Evolutionary conservation across 371 early-diverging fungal genomes (phyloP), one percentile per base, ranked within the genome.

Genomic region (Mortierella sp.): DNA sequence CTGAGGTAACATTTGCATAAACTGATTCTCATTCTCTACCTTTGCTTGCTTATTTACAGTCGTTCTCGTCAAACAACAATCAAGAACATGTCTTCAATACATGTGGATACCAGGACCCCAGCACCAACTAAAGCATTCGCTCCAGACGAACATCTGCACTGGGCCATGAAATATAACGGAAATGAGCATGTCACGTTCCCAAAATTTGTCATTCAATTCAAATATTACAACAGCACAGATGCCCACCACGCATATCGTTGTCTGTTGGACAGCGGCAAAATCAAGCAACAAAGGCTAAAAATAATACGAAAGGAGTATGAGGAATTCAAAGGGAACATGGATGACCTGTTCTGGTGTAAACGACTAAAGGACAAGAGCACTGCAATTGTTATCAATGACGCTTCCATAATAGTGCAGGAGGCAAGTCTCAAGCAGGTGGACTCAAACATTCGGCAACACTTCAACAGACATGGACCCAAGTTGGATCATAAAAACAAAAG

Each of bases 261-360:
- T 37, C 57, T 64, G 57, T 23, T 66, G 6, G 48, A 60, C 43
- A 7, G 37, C 26, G 66, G 66, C 45, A 66, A 52, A 59, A 25
- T 58, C 30, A 52, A 50, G 4, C 1, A 64, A 45, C 52, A 56
- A 57, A 51, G 48, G 0, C 9, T 28, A 15, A 62, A 51, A 51
- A 43, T n/a, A 1, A 57, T 65, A 30, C 63, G 63, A 52, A 1
- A 2, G 53, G 63, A 53, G 0, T 64, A 64, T 45, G 64, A 64
- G 28, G n/a, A 64, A 15, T 64, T 64, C 47, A 56, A 64, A 26
- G 56, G 14, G 4, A 64, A 64, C 57, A 55, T 12, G n/a, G 64
- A 64, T 1, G 64, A 64, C 46, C 26, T 64, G n/a, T 64, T 64
- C 26, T 64, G 64, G 64, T 64, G 56, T 47, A 64, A 46, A 64